Percentiles rank a stretch among this genome's conserved stretches.
phyloP scores from a whole-genome alignment of 164 flowering plant genomes.

The Vitis labrusca region DNA sequence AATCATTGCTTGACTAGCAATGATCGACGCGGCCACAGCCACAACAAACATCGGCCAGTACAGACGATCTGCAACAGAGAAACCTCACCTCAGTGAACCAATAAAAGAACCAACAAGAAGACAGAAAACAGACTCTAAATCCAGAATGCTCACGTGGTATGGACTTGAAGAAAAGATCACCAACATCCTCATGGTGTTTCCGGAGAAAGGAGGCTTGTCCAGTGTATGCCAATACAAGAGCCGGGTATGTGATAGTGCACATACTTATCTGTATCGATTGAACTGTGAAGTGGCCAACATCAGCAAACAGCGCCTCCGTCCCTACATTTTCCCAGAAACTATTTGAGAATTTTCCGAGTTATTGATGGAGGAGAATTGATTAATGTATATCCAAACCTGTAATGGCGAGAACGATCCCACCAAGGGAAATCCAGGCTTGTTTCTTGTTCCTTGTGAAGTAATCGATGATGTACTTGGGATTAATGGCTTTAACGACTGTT shows the following conservation, averaged over 20 bases:
- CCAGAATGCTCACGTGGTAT: conserved; percentile 45
- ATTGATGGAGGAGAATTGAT: too few species aligned
- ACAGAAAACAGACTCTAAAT: not conserved
- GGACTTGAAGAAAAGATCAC: conserved; percentile 53
- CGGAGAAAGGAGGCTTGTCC: conserved; percentile 78
- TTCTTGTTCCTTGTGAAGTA: conserved; percentile 60
- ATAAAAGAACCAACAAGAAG: not conserved
- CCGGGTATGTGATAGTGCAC: conserved; percentile 53
- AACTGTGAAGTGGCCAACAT: conserved; percentile 75
- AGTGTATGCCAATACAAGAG: conserved; percentile 53
- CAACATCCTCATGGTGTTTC: conserved; percentile 29
- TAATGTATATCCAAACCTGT: conserved; percentile 36
- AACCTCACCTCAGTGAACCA: not conserved
- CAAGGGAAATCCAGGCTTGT: conserved; percentile 73
- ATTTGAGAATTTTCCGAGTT: not conserved
- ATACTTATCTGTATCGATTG: conserved; percentile 64
- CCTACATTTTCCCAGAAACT: conserved; percentile 31
- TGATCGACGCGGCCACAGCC: conserved; percentile 66
- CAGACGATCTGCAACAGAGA: conserved; percentile 29
- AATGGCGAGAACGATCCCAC: conserved; percentile 57
- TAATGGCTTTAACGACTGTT: conserved; percentile 48
- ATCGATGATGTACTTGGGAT: conserved; percentile 52
- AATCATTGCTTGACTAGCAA: conserved; percentile 78
- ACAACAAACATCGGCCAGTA: conserved; percentile 78
- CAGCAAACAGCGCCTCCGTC: conserved; percentile 78